These are phyloP conservation scores for Penicillium sp. DNA, from an alignment of 2,329 filamentous ascomycete species.

Conservation along the genomic window DNA sequence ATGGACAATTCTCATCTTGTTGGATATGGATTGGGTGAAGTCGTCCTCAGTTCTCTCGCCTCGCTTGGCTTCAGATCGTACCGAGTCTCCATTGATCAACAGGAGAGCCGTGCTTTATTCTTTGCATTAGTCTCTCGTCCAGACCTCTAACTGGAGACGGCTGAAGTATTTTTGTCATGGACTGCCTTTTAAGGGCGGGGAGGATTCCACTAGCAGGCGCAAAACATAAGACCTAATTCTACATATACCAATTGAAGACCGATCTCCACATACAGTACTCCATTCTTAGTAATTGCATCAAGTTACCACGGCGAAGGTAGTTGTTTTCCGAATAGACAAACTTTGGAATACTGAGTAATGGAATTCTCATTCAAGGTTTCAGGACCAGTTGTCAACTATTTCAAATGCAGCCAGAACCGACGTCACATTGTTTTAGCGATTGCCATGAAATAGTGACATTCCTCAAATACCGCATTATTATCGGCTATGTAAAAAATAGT, in stretches of 20 bases:
- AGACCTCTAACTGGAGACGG: neutral
- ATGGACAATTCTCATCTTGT: neutral
- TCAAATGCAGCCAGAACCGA: neutral
- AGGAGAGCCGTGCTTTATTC: conserved; percentile 8
- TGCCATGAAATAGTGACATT: neutral
- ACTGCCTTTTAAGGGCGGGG: neutral
- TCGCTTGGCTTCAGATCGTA: neutral
- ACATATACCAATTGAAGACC: neutral
- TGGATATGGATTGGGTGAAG: neutral
- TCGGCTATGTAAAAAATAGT: neutral
- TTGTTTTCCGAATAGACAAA: neutral
- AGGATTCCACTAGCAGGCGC: neutral
- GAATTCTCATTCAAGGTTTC: too few relatives aligned
- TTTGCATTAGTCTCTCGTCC: conserved; percentile 8
- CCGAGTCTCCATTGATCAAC: conserved; percentile 4
- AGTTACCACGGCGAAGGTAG: neutral
- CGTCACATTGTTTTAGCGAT: neutral
- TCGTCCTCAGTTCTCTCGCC: neutral
- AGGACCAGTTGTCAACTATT: neutral
- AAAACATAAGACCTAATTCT: neutral
- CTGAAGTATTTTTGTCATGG: neutral
- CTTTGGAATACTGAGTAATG: neutral
- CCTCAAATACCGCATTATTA: neutral
- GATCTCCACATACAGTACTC: neutral
- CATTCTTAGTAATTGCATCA: neutral